Base-by-base conservation (phyloP, 441 rosid genomes). In the Eruca vesicaria region DNA sequence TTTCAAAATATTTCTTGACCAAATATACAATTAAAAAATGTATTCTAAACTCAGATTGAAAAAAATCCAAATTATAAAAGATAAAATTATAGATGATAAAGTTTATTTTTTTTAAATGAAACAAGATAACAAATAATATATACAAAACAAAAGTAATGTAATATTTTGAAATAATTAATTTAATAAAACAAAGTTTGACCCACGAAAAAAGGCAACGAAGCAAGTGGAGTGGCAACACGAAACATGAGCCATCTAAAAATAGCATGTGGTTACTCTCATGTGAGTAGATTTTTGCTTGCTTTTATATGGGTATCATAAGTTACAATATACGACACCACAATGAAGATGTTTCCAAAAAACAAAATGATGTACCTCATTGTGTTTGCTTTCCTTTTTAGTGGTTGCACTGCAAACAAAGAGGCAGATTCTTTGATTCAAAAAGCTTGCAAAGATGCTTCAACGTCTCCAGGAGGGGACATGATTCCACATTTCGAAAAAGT, bases 181-280 rank as follows among this genome's bases (percentile, higher is more conserved):
- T n/a, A n/a, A 32, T 32, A 7, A 35, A 35, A 9, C 38, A 9
- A 9, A 9, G 12, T 8, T 35, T 35, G 38, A 35, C 12, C 45
- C 15, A 38, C 0, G 14, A 38, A 38, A 38, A 38, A 38, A 38
- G 61, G 63, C 3, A 68, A 56, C 48, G 59, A 70, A 70, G 59
- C 8, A 62, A 63, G 43, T 7, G 77, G 69, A 73, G 45, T 64
- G 70, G 57, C 29, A 38, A 26, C 11, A 45, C 57, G 15, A 28
- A 15, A 36, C 57, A 55, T 55, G 57, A 36, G 57, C 21, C 33
- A 64, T 38, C 77, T 73, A 64, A 55, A 73, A 35, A 18, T n/a
- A 45, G 20, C 2, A 48, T 7, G 21, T 48, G 20, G 20, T 16
- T 48, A 45, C 53, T 45, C 9, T 45, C 9, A 6, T 15, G 19